Base-by-base conservation (phyloP, 2,329 filamentous ascomycete species). In the Epichloe uncinata region DNA sequence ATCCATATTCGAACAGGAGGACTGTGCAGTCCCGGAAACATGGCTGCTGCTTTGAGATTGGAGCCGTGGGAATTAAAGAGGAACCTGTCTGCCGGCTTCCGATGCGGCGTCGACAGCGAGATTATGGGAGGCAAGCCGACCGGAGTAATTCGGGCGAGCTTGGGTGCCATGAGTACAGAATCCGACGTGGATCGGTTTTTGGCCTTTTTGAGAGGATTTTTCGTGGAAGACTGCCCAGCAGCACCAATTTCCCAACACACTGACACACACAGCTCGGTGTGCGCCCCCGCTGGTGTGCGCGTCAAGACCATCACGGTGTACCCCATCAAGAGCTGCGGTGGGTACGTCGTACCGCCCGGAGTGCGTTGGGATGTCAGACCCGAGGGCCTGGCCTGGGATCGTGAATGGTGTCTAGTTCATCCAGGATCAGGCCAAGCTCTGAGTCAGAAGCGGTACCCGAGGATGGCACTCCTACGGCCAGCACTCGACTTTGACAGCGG, bases 401-500 rank as follows among this genome's bases (percentile, higher is more conserved):
- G 93, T 53, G 91, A 97, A 69, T 98, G 93, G 91, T 97, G 91
- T 66, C 71, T 98, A 18, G 74, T 98, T 13, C 90, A 96, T 62
- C 78, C 82, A 60, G 89, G 87, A 42, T 94, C 90, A 1, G 85
- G 87, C 0, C 81, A 83, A 57, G 88, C 85, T 5, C 71, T 98
- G 49, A 95, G 80, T 61, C 91, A 97, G 66, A 98, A 97, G 68
- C 76, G 82, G 55, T 84, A 93, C 61, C 87, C 90, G 2, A 79
- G 74, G 35, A 97, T 98, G 91, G 85, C 87, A 12, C 75, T 96
- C 4, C 74, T 98, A 47, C 77, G 77, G 47, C 91, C 93, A 6
- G 65, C 61, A 4, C 71, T 97, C 40, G 85, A 97, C 58, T 78
- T 95, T 50, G 69, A 76, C 0, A 66, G 65, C 1, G 85, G 85